phyloP scores from a whole-genome alignment of 2,329 filamentous ascomycete species.

The Hypocreales sp. region DNA sequence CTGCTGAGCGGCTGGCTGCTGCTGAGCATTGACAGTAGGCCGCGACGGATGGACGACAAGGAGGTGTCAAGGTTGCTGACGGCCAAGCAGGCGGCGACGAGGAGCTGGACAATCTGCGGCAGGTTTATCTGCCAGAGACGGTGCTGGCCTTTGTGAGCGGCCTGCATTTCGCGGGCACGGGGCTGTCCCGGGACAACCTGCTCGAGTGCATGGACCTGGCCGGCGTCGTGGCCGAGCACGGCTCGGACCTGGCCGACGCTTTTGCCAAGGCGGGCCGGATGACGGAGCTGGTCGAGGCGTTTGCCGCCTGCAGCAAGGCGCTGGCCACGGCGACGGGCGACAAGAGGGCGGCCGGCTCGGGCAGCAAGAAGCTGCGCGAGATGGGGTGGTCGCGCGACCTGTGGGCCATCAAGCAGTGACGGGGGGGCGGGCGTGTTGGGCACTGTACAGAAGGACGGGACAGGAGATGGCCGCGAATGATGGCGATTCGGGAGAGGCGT shows the following conservation, averaged over 20 bases:
- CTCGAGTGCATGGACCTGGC: conserved; percentile 81
- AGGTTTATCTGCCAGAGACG: conserved; percentile 71
- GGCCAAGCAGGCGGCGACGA: conserved; percentile 27
- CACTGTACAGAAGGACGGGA: too few relatives aligned
- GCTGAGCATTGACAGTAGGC: conserved; percentile 37
- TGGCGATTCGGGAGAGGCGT: too few relatives aligned
- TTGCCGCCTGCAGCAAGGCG: conserved; percentile 65
- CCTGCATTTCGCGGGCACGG: conserved; percentile 63
- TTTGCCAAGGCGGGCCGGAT: conserved; percentile 53
- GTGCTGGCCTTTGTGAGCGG: conserved; percentile 72
- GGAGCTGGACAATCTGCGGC: conserved; percentile 50
- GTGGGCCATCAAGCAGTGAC: conserved; percentile 36
- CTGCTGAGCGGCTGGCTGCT: conserved; percentile 52
- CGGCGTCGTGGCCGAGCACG: conserved; percentile 55
- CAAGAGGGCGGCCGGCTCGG: conserved; percentile 32
- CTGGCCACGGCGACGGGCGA: conserved; percentile 41
- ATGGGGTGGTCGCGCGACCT: conserved; percentile 48
- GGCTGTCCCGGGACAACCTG: conserved; percentile 59
- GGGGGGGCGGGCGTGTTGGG: too few relatives aligned
- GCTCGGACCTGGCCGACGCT: conserved; percentile 47
- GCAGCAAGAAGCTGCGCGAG: conserved; percentile 44
- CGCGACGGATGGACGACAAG: too few relatives aligned
- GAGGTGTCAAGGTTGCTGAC: too few relatives aligned
- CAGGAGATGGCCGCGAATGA: too few relatives aligned
- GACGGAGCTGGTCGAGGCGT: conserved; percentile 58